phyloP scores from a whole-genome alignment of 108 stramenopile genomes.

The Chaetoceros tenuissimus region DNA sequence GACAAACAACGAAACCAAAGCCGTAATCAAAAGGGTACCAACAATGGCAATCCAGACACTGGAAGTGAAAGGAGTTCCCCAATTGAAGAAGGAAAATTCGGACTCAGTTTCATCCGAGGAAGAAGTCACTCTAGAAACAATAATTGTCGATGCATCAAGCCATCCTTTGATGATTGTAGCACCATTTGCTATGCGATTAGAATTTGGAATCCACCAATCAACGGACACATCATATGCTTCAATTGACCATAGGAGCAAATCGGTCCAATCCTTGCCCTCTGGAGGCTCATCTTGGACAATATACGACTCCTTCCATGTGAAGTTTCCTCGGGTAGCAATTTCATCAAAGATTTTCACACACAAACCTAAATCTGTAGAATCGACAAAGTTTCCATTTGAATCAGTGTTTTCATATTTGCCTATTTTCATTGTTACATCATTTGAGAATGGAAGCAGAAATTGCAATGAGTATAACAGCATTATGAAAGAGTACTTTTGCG shows the following conservation, averaged over 20 bases:
- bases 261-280: conserved; percentile 5
- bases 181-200: conserved; percentile 16
- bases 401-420: too few species aligned
- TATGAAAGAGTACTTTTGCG: too few species aligned
- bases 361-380: conserved; percentile 23
- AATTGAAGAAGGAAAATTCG: conserved; percentile 9
- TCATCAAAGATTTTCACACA: conserved; percentile 23
- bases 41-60: conserved; percentile 19
- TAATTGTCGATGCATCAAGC: conserved; percentile 21
- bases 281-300: background rate
- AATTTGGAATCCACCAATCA: conserved; percentile 6
- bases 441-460: too few species aligned
- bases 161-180: conserved; percentile 17
- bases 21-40: conserved; percentile 16
- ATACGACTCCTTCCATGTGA: conserved; percentile 29
- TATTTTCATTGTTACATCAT: too few species aligned
- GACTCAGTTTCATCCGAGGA: too few species aligned
- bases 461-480: too few species aligned
- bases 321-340: conserved; percentile 28
- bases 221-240: conserved; percentile 24
- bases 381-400: too few species aligned
- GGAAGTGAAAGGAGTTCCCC: conserved; percentile 14
- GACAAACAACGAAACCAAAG: conserved; percentile 14
- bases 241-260: conserved; percentile 22
- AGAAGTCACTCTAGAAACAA: conserved; percentile 13